A percentile compares a stretch with the other conserved stretches of the same genome.
Evolutionary conservation across 306 rosid genomes (phyloP).

Genomic region (Ochetophila trinervis): DNA sequence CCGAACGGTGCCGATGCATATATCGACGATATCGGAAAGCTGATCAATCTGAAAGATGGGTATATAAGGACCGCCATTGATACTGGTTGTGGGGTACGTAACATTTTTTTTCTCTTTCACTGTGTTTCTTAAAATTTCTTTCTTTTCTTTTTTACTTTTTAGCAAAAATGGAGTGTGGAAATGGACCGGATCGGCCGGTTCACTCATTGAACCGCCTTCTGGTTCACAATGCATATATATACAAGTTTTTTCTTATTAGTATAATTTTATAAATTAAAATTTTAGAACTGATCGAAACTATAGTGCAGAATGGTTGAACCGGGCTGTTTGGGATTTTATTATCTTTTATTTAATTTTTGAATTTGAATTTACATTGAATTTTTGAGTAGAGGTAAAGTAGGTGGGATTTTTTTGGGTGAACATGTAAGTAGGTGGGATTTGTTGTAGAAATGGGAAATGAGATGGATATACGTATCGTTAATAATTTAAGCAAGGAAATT

Average conservation of each 20-base stretch:
- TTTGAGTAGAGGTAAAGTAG: not conserved
- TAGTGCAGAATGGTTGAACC: not conserved
- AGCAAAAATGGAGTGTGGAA: not conserved
- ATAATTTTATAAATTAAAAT: too few species aligned
- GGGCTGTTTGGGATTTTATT: not conserved
- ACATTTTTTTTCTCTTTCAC: not conserved
- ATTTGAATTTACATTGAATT: too few species aligned
- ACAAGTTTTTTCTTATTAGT: too few species aligned
- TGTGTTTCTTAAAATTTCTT: not conserved
- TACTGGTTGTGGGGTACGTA: slow-evolving; percentile 96
- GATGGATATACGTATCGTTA: not conserved
- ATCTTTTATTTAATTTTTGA: not conserved
- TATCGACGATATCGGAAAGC: slow-evolving; percentile 68
- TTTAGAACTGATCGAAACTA: too few species aligned
- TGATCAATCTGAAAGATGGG: slow-evolving; percentile 67
- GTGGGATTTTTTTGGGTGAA: too few species aligned
- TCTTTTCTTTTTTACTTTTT: too few species aligned
- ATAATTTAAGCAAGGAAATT: too few species aligned
- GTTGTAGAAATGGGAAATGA: not conserved
- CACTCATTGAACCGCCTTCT: too few species aligned
- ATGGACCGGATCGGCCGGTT: too few species aligned
- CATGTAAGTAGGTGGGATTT: not conserved
- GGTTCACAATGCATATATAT: too few species aligned
- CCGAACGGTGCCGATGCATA: slow-evolving; percentile 80
- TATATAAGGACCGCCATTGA: slow-evolving; percentile 89